These are phyloP conservation scores for Fusarium sublunatum DNA, from an alignment of 2,329 filamentous ascomycete genomes.

Conservation along the genomic window DNA sequence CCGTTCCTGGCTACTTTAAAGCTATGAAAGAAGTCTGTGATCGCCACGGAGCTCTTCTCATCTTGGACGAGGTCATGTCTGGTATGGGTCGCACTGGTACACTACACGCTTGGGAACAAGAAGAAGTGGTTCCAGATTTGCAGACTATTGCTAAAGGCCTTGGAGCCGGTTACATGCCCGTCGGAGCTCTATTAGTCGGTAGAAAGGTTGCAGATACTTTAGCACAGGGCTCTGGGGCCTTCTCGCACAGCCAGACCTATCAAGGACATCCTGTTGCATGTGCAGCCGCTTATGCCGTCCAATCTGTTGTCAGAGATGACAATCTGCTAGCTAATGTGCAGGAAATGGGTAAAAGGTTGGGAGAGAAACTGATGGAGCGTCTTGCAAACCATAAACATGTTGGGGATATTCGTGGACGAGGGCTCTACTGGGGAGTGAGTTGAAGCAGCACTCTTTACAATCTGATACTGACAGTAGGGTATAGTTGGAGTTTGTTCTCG, in stretches of 20 bases:
- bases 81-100: constrained; percentile 71
- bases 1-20: constrained; percentile 61
- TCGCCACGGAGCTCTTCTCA: constrained; percentile 64
- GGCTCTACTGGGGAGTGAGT: constrained; percentile 40
- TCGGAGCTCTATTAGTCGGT: constrained; percentile 26
- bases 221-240: constrained; percentile 46
- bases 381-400: constrained; percentile 25
- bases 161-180: constrained; percentile 49
- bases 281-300: constrained; percentile 54
- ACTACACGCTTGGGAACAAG: constrained; percentile 72
- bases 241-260: constrained; percentile 69
- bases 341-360: background rate
- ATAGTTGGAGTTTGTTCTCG: constrained; percentile 30
- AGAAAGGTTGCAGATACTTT: constrained; percentile 22
- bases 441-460: fast-evolving
- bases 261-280: constrained; percentile 55
- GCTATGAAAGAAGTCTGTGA: constrained; percentile 65
- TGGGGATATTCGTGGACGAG: constrained; percentile 38
- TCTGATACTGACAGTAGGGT: background rate
- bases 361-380: constrained; percentile 12
- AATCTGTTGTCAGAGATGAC: constrained; percentile 40
- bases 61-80: constrained; percentile 75
- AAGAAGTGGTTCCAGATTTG: constrained; percentile 68
- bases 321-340: constrained; percentile 26
- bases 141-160: constrained; percentile 75